These are phyloP conservation scores for Solanum sejunctum DNA, from an alignment of 257 asterid species.

Conservation along the genomic window DNA sequence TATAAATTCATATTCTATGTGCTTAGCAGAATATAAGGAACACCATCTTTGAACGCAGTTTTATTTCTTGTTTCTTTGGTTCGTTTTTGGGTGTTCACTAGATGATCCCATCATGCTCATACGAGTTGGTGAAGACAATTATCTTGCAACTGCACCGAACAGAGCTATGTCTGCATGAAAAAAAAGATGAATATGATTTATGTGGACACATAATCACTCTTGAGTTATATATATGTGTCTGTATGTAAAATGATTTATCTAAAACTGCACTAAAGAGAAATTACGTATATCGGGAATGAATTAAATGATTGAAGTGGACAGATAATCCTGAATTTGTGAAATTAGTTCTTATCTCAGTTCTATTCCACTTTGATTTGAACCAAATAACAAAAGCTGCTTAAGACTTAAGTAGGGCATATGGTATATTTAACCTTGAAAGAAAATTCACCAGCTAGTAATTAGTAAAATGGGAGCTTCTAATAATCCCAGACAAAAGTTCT, in stretches of 20 bases:
- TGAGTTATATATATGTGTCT: background rate
- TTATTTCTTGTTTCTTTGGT: background rate
- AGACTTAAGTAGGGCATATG: background rate
- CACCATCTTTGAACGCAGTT: background rate
- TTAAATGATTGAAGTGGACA: background rate
- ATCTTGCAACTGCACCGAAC: background rate
- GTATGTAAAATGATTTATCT: background rate
- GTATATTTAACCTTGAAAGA: background rate
- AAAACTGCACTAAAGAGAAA: background rate
- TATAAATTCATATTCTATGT: background rate
- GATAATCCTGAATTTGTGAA: background rate
- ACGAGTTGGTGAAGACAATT: background rate
- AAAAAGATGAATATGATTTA: background rate
- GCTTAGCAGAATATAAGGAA: background rate
- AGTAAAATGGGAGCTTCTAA: background rate
- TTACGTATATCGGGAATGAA: background rate
- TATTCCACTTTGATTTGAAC: background rate
- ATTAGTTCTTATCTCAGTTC: background rate
- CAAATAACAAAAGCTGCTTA: background rate
- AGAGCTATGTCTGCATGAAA: background rate
- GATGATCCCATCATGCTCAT: background rate
- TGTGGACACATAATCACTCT: background rate
- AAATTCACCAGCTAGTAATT: background rate
- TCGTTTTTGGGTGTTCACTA: background rate
- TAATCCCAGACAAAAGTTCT: background rate